phyloP scores from a whole-genome alignment of 495 filamentous ascomycete genomes.

The Xylaria flabelliformis region DNA sequence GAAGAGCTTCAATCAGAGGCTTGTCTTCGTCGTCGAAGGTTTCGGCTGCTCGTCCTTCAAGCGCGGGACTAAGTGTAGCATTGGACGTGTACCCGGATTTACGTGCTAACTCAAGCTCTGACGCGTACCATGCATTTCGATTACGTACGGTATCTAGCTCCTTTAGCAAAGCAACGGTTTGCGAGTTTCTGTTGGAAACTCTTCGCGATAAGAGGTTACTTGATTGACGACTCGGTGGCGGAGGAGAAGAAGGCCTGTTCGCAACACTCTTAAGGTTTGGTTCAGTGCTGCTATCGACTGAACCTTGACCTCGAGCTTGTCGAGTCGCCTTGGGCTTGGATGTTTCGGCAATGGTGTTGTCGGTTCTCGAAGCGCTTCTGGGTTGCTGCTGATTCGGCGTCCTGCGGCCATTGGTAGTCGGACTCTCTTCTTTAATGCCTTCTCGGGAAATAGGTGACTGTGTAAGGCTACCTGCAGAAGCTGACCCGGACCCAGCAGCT shows the following conservation, averaged over 20 bases:
- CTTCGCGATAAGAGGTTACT: slow-evolving; percentile 57
- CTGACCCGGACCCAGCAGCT: slow-evolving; percentile 34
- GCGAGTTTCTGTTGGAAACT: slow-evolving; percentile 61
- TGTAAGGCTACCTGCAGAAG: slow-evolving; percentile 44
- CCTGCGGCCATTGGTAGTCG: slow-evolving; percentile 62
- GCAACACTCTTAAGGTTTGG: slow-evolving; percentile 49
- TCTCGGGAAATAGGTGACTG: slow-evolving; percentile 65
- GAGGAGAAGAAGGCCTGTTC: slow-evolving; percentile 57
- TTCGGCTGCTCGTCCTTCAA: slow-evolving; percentile 78
- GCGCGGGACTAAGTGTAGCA: slow-evolving; percentile 69
- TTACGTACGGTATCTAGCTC: slow-evolving; percentile 84
- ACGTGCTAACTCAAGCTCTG: slow-evolving; percentile 86
- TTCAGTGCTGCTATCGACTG: slow-evolving; percentile 58
- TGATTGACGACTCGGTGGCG: slow-evolving; percentile 56
- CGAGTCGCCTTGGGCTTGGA: slow-evolving; percentile 44
- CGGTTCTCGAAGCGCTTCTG: slow-evolving; percentile 43
- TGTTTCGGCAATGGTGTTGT: slow-evolving; percentile 35
- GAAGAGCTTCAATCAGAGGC: slow-evolving; percentile 88
- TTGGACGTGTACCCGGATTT: slow-evolving; percentile 86
- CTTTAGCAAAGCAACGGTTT: slow-evolving; percentile 69
- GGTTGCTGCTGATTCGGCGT: slow-evolving; percentile 60
- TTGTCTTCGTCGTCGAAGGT: slow-evolving; percentile 88
- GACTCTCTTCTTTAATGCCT: slow-evolving; percentile 52
- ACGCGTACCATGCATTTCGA: slow-evolving; percentile 95
- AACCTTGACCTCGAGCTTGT: slow-evolving; percentile 52